Base-by-base conservation (phyloP, 352 stramenopile species). In the Pythium sp. region DNA sequence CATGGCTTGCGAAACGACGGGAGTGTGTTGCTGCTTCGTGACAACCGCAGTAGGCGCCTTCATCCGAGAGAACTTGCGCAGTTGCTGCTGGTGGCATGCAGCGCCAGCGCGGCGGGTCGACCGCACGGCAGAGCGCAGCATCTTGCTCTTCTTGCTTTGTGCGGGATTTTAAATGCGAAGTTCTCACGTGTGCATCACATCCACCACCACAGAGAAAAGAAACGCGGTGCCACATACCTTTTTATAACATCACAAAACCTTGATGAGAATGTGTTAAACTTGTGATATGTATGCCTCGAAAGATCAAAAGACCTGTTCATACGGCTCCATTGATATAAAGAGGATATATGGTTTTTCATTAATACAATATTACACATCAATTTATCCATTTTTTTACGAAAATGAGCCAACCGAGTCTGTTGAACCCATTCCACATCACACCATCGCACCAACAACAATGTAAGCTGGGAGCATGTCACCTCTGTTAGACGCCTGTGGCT, bases 1-100 rank as follows among this genome's bases (percentile, higher is more conserved):
- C 65, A 71, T 63, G 59, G 58, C 65, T 66, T 71, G 65, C 22
- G 65, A 46, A 24, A 62, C 36, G 34, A 65, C 43, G 11, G 49
- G 65, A 6, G 58, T 7, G 32, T 20, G 38, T 18, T 58, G 36
- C 38, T 56, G 57, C 2, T 2, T 55, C 43, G 46, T 34, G 32
- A 18, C 57, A 12, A 15, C 36, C 12, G 28, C n/a, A 9, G n/a
- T 11, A 6, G 18, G 43, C 11, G 12, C 24, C 14, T 38, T 56
- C 22, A 26, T 38, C 6, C 67, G 65, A 12, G 65, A 71, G 15
- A 58, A n/a, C n/a, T 54, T 46, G 28, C 65, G 65, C 58, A 55
- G 15, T 32, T 71, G 65, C 54, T 68, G 63, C 5, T 38, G 22
- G 8, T 61, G 24, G 32, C 34, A 54, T 12, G n/a, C 51, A 18